phyloP scores from a whole-genome alignment of 2,329 filamentous ascomycete genomes.

The Cryoendolithus antarcticus region DNA sequence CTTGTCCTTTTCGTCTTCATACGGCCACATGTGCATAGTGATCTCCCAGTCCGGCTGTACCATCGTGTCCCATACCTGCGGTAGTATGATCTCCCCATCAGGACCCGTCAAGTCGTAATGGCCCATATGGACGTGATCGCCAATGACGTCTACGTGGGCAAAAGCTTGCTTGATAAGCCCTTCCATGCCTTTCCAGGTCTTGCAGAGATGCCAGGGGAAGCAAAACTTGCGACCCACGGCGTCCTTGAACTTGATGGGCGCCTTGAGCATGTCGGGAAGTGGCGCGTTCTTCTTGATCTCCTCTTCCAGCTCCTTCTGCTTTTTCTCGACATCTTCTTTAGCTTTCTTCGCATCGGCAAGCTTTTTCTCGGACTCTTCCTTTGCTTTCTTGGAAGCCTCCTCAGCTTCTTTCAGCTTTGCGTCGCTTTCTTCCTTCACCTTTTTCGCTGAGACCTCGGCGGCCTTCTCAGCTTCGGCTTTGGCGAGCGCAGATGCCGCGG shows the following conservation, averaged over 20 bases:
- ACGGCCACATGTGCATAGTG: constrained; percentile 39
- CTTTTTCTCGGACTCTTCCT: constrained; percentile 37
- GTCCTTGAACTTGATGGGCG: constrained; percentile 81
- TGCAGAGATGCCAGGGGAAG: constrained; percentile 77
- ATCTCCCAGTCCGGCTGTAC: constrained; percentile 37
- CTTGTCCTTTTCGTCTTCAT: constrained; percentile 23
- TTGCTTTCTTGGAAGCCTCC: constrained; percentile 36
- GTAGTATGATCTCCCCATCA: constrained; percentile 37
- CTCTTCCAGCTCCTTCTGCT: constrained; percentile 36
- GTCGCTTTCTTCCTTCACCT: constrained; percentile 14
- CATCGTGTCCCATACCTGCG: constrained; percentile 37
- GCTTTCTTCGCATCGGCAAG: constrained; percentile 42
- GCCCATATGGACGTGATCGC: constrained; percentile 33
- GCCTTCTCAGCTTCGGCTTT: constrained; percentile 30
- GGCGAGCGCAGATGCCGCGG: constrained; percentile 32
- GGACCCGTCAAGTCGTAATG: constrained; percentile 37
- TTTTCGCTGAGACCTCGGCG: constrained; percentile 18
- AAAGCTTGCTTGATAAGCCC: constrained; percentile 38
- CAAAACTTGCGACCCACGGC: constrained; percentile 83
- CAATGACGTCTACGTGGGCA: constrained; percentile 33
- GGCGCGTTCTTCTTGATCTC: constrained; percentile 35
- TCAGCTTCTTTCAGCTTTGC: no score
- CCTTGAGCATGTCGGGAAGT: constrained; percentile 46
- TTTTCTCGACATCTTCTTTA: constrained; percentile 38
- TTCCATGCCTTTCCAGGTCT: constrained; percentile 45